These are phyloP conservation scores for Artemisia argyi DNA, from an alignment of 129 eudicot genomes.

Conservation along the genomic window DNA sequence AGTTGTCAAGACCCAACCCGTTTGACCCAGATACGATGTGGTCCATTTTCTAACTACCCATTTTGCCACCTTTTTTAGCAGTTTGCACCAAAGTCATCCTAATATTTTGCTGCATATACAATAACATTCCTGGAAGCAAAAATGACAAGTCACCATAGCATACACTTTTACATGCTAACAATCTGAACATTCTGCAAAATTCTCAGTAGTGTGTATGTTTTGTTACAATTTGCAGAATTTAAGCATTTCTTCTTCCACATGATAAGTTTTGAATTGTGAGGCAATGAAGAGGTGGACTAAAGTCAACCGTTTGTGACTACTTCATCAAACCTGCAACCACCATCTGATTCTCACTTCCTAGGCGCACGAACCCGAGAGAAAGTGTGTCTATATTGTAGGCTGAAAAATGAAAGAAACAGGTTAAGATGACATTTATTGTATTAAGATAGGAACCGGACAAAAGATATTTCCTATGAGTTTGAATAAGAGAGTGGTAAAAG, in stretches of 20 bases:
- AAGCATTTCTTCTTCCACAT: slow-evolving; percentile 87
- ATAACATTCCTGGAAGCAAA: slow-evolving; percentile 2
- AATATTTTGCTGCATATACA: not conserved
- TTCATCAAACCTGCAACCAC: slow-evolving; percentile 83
- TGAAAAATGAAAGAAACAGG: slow-evolving; percentile 29
- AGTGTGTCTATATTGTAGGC: slow-evolving; percentile 66
- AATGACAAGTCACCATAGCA: slow-evolving; percentile 11
- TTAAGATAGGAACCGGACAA: too few relatives aligned
- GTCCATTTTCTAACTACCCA: too few relatives aligned
- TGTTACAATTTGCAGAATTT: slow-evolving; percentile 46
- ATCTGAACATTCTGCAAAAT: slow-evolving; percentile 15
- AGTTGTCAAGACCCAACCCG: too few relatives aligned
- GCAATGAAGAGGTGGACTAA: slow-evolving; percentile 88
- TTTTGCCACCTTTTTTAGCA: too few relatives aligned
- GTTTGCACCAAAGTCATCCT: too few relatives aligned
- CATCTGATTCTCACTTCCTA: slow-evolving; percentile 84
- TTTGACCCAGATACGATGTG: too few relatives aligned
- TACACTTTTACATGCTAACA: slow-evolving; percentile 11
- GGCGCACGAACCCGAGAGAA: slow-evolving; percentile 86
- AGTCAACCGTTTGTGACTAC: slow-evolving; percentile 66
- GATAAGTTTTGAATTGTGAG: slow-evolving; percentile 83
- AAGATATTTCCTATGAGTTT: too few relatives aligned
- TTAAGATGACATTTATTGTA: not conserved
- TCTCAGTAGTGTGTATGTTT: not conserved
- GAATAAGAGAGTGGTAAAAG: not conserved